Evolutionary conservation across 2,329 filamentous ascomycete species (phyloP).

Genomic region (Fusarium sp.): DNA sequence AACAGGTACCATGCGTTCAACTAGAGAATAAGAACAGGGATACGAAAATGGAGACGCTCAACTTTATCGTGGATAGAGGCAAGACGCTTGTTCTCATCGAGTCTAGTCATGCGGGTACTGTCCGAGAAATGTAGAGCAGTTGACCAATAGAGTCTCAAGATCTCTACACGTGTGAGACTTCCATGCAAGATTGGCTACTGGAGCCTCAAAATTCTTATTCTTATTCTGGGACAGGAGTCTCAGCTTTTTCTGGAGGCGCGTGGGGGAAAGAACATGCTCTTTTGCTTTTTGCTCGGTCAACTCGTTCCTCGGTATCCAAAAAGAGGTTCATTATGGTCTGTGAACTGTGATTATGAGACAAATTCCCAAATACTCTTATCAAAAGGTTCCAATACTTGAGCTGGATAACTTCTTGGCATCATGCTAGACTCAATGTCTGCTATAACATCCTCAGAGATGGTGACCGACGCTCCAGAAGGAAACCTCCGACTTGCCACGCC

Average conservation of each 20-base stretch:
- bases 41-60: slow-evolving; percentile 16
- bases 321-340: neutral
- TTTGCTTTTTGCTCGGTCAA: neutral
- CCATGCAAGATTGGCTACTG: slow-evolving; percentile 42
- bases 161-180: slow-evolving; percentile 37
- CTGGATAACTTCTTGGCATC: neutral
- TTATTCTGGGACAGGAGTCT: neutral
- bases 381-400: neutral
- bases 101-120: slow-evolving; percentile 27
- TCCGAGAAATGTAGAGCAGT: neutral
- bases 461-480: neutral
- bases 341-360: neutral
- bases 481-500: slow-evolving; percentile 1
- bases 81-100: slow-evolving; percentile 18
- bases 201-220: slow-evolving; percentile 1
- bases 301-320: slow-evolving; percentile 11
- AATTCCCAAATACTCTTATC: neutral
- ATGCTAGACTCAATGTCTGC: neutral
- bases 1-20: slow-evolving; percentile 15
- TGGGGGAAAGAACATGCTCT: neutral
- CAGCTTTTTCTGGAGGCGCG: neutral
- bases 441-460: neutral
- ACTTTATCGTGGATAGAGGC: slow-evolving; percentile 42
- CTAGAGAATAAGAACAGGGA: slow-evolving; percentile 15
- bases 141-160: slow-evolving; percentile 14